Base-by-base conservation (phyloP, 129 eudicot species). In the Escallonia herrerae region DNA sequence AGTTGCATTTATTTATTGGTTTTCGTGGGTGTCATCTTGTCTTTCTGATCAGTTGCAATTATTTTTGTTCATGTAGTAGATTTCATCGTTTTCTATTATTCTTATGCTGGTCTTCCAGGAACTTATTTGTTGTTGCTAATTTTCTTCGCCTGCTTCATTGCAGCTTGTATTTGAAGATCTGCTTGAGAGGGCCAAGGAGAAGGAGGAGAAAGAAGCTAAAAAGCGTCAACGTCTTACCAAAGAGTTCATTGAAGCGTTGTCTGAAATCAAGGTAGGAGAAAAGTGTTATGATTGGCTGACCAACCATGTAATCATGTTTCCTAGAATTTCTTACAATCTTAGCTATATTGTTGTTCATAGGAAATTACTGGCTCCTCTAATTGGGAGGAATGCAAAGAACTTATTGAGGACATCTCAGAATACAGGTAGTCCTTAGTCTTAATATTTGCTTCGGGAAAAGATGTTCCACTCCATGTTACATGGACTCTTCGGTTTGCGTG, bases 141-240 rank as follows among this genome's bases (percentile, higher is more conserved):
- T 15, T 52, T 10, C 5, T 43, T 46, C 38, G 56, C 52, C 33
- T 79, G 50, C 73, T 58, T 62, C 46, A 67, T 65, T 65, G 70
- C 90, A 91, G 98, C 96, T 91, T 58, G 82, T 91, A 67, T 93
- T 69, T 70, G 99, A 93, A 72, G 99, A 93, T 76, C 79, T 89
- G 44, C 65, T 89, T 76, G 99, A 93, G 79, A 80, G 96, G 76
- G 91, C 87, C 38, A 88, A 83, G 79, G 99, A 93, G 77, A 93
- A 93, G 66, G 96, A 93, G 76, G 96, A 93, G 75, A 93, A 89
- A 77, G 99, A 93, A 77, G 75, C 84, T 61, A 93, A 93, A 80
- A 93, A 89, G 73, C 95, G 91, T 70, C 90, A 77, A 72, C 95
- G 96, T 48, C 85, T 93, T 64, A 71, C 75, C 53, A 83, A 86